Evolutionary conservation across 163 green algal genomes (phyloP), one percentile per base, ranked within the genome.

Genomic region (Prototheca wickerhamii): DNA sequence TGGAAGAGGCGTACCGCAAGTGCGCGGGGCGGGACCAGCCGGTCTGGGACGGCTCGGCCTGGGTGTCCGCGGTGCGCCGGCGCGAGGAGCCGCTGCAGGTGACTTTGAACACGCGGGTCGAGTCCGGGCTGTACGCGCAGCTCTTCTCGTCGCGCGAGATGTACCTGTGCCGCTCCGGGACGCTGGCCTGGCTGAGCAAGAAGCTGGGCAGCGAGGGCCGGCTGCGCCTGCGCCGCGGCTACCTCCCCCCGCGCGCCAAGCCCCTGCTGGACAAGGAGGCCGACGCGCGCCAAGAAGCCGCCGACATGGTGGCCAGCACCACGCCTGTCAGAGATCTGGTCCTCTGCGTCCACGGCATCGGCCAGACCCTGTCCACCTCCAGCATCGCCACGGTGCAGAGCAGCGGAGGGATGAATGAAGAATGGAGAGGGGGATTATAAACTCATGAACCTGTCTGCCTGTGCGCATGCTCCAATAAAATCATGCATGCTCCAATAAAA

Each of bases 311-410:
- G 6, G 68, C 60, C 21, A 65, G 66, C 0, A 33, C 35, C 4
- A 28, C 65, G 18, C 75, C 71, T 1, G 71, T 88, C 29, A 43
- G 58, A 21, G 60, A 70, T n/a, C 68, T 91, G 46, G 63, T 91
- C 40, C 72, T 92, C 44, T 79, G 77, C 17, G 76, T 89, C 50
- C 85, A 91, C 49, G 85, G 85, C 57, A 87, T 91, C 63, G 85
- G 85, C 21, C 85, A 91, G 77, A 78, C 71, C 25, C 62, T 91
- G 58, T 44, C 70, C 53, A 56, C 37, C 5, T 68, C 74, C 30
- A 78, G 83, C 71, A 80, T 89, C 17, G 76, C 76, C 3, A 59
- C 72, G 43, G 65, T 53, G n/a, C n/a, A n/a, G n/a, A n/a, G n/a
- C n/a, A n/a, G n/a, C n/a, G n/a, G n/a, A n/a, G n/a, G n/a, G n/a